Base-by-base conservation (phyloP, 2,329 filamentous ascomycete genomes). In the Penicillium nordicum region DNA sequence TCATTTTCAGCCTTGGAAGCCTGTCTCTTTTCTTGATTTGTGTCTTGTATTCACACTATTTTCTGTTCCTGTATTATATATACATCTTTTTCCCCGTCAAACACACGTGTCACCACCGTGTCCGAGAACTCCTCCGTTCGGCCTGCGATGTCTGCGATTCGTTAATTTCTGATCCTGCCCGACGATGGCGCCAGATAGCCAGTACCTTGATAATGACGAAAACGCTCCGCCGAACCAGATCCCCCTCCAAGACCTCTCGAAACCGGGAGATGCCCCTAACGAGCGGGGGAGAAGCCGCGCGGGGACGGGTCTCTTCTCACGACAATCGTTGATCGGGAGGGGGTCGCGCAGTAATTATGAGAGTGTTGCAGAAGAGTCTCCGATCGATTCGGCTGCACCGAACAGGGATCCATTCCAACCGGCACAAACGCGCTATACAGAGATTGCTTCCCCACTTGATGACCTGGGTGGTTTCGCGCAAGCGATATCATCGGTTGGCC, bases 201-300 rank as follows among this genome's bases (percentile, higher is more conserved):
- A 71, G 60, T 66, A 63, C 62, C 63, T 61, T 63, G 67, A 66
- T 59, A 57, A 67, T 62, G 57, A 65, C 57, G 65, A 71, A 38
- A 63, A 63, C 50, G 59, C 60, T 51, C 59, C 65, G 23, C 59
- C 61, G n/a, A 60, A 68, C 56, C 74, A 76, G 60, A 92, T 94
- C 75, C 88, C 88, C 57, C 78, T 93, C 57, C 86, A 86, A 72
- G 83, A 87, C 65, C 78, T 89, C 36, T 77, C 78, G 12, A 71
- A 73, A 57, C 69, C 72, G 27, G 71, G 72, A 34, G 72, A 71
- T 46, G 63, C 61, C 34, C 57, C 64, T 18, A 69, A 67, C 30
- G 70, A 68, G 27, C 63, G 66, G 58, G 63, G 72, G 29, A 62
- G 67, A 59, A 63, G 62, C 57, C 67, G 67, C 56, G 63, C 59